Conservation (phyloP, 352 stramenopile species). For the Globisporangium sylvaticum region DNA sequence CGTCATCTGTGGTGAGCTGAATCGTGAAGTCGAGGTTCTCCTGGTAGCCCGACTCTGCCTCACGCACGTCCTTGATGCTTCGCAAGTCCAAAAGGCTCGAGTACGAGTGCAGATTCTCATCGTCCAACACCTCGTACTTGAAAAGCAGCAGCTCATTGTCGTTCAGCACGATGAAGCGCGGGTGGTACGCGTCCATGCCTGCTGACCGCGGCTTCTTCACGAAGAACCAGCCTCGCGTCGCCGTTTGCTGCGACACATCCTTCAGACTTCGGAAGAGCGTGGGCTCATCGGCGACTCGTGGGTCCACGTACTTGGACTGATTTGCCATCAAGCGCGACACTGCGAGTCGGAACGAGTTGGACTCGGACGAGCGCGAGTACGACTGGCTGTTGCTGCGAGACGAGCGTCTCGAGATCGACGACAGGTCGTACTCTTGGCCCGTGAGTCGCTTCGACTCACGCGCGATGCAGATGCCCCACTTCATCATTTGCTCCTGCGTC, state of each 20-base stretch:
- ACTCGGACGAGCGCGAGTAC: slow-evolving; percentile 52
- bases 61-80: slow-evolving; percentile 76
- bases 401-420: slow-evolving; percentile 54
- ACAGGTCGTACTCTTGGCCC: slow-evolving; percentile 78
- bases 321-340: slow-evolving; percentile 79
- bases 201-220: slow-evolving; percentile 66
- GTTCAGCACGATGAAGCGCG: slow-evolving; percentile 78
- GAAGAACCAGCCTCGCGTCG: slow-evolving; percentile 80
- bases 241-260: slow-evolving; percentile 63
- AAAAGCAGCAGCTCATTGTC: slow-evolving; percentile 77
- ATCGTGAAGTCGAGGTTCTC: slow-evolving; percentile 86
- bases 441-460: slow-evolving; percentile 78
- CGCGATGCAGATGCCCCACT: slow-evolving; percentile 75
- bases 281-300: slow-evolving; percentile 40
- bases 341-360: slow-evolving; percentile 46
- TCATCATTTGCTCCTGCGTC: slow-evolving; percentile 83
- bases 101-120: slow-evolving; percentile 63
- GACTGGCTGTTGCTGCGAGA: slow-evolving; percentile 67
- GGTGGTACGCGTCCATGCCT: slow-evolving; percentile 75
- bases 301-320: slow-evolving; percentile 68
- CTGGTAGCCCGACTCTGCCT: slow-evolving; percentile 72
- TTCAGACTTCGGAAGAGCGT: slow-evolving; percentile 71
- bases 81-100: slow-evolving; percentile 68
- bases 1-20: slow-evolving; percentile 68
- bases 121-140: slow-evolving; percentile 83